Percentiles rank a stretch among this genome's conserved stretches.
These are phyloP conservation scores for Podospora bellae-mahoneyi DNA, from an alignment of 495 filamentous ascomycete genomes.

Conservation along the genomic window DNA sequence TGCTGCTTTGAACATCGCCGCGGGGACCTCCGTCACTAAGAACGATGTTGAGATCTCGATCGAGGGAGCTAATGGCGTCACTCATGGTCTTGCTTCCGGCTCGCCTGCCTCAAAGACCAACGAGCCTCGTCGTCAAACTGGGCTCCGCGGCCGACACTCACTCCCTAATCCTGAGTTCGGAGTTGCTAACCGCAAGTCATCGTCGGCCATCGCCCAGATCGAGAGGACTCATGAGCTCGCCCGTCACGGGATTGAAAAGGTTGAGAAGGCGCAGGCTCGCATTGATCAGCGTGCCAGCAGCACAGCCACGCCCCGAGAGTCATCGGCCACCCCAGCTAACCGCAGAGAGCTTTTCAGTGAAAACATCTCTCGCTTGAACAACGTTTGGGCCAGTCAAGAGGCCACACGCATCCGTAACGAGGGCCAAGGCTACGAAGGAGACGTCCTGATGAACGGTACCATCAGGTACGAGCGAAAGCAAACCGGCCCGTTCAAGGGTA, in stretches of 20 bases:
- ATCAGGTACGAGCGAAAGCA: constrained; percentile 54
- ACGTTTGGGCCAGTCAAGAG: constrained; percentile 47
- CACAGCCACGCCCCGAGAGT: not conserved
- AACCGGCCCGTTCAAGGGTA: constrained; percentile 50
- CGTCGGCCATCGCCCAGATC: not conserved
- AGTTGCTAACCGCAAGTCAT: constrained; percentile 29
- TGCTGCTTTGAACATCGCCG: constrained; percentile 30
- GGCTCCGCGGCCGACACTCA: constrained; percentile 25
- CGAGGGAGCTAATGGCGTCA: constrained; percentile 7
- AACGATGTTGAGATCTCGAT: too few species aligned
- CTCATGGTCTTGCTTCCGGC: constrained; percentile 11
- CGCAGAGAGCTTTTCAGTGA: constrained; percentile 19
- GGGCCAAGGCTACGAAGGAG: constrained; percentile 34
- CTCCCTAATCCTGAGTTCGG: constrained; percentile 33
- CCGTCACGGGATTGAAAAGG: not conserved
- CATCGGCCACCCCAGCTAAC: not conserved
- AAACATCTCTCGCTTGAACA: constrained; percentile 43
- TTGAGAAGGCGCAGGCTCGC: not conserved
- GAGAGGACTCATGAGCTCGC: not conserved
- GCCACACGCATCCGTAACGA: constrained; percentile 37
- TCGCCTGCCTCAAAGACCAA: not conserved
- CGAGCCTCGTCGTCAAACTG: constrained; percentile 23
- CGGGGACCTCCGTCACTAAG: not conserved
- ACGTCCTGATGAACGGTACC: constrained; percentile 13
- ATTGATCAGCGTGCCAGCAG: not conserved